Conservation (phyloP, 371 early-diverging fungal genomes). For the Mucor racemosus region DNA sequence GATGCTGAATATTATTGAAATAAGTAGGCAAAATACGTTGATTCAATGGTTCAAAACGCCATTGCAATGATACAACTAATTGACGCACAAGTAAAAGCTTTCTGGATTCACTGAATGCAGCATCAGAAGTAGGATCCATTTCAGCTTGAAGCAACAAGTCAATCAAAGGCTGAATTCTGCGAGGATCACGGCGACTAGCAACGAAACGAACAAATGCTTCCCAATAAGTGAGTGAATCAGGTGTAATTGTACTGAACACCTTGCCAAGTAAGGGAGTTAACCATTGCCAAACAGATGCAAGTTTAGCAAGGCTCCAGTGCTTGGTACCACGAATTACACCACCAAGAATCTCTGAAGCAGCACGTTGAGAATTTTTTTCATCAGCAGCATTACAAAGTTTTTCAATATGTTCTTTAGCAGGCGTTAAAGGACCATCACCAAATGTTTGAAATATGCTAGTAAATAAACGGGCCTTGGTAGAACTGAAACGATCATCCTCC, state of each 20-base stretch:
- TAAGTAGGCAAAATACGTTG: conserved; percentile 55
- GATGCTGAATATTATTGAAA: conserved; percentile 68
- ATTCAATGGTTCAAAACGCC: conserved; percentile 66
- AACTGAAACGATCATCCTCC: conserved; percentile 68
- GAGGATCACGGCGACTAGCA: conserved; percentile 77
- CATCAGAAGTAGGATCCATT: conserved; percentile 78
- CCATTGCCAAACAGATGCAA: conserved; percentile 67
- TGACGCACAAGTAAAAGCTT: conserved; percentile 72
- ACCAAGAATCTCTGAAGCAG: conserved; percentile 77
- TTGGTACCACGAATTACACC: conserved; percentile 87
- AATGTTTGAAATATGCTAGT: conserved; percentile 70
- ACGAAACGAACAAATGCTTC: conserved; percentile 63
- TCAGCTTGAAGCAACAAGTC: conserved; percentile 64
- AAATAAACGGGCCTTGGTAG: conserved; percentile 63
- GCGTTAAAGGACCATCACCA: conserved; percentile 62
- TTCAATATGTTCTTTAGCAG: conserved; percentile 55
- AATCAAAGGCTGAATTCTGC: conserved; percentile 77
- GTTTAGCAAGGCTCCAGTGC: conserved; percentile 70
- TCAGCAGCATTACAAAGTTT: conserved; percentile 54
- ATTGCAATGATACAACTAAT: conserved; percentile 62
- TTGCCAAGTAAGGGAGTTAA: conserved; percentile 56
- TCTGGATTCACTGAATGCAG: conserved; percentile 83
- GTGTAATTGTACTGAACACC: conserved; percentile 61
- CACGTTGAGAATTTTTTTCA: conserved; percentile 79
- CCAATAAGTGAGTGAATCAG: conserved; percentile 81